These are phyloP conservation scores for Fusarium piperis DNA, from an alignment of 2,329 filamentous ascomycete genomes.

Conservation along the genomic window DNA sequence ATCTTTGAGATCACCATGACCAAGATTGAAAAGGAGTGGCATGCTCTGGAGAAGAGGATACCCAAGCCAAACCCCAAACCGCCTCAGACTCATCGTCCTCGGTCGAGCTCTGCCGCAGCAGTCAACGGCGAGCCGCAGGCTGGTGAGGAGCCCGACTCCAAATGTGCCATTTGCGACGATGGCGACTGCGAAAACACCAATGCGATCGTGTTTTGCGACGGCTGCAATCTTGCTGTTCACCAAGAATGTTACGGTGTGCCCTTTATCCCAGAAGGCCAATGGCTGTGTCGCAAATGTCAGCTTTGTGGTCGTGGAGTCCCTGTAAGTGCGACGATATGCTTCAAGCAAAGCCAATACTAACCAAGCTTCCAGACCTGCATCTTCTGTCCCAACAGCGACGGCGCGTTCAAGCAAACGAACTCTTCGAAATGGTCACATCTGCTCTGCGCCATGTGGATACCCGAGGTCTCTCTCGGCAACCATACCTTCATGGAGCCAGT, in stretches of 20 bases:
- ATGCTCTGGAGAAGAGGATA: constrained; percentile 93
- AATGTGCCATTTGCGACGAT: constrained; percentile 97
- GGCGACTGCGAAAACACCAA: constrained; percentile 99
- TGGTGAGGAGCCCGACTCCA: constrained; percentile 95
- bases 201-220: constrained; percentile 98
- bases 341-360: constrained; percentile 24
- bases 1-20: constrained; percentile 98
- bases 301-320: constrained; percentile 91
- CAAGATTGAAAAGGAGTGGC: constrained; percentile 99
- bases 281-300: constrained; percentile 97
- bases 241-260: constrained; percentile 99
- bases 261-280: constrained; percentile 98
- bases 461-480: constrained; percentile 94
- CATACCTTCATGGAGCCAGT: constrained; percentile 98
- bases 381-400: constrained; percentile 97
- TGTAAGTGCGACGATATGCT: constrained; percentile 55
- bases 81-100: constrained; percentile 90
- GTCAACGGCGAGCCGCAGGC: constrained; percentile 88
- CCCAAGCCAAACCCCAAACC: constrained; percentile 97
- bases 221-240: constrained; percentile 95
- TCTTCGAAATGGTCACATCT: constrained; percentile 97
- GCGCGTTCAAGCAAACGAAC: constrained; percentile 98
- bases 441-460: constrained; percentile 98
- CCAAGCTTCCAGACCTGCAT: constrained; percentile 77
- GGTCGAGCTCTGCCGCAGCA: constrained; percentile 92